These are phyloP conservation scores for Tirmania nivea DNA, from an alignment of 495 filamentous ascomycete genomes.

Conservation along the genomic window DNA sequence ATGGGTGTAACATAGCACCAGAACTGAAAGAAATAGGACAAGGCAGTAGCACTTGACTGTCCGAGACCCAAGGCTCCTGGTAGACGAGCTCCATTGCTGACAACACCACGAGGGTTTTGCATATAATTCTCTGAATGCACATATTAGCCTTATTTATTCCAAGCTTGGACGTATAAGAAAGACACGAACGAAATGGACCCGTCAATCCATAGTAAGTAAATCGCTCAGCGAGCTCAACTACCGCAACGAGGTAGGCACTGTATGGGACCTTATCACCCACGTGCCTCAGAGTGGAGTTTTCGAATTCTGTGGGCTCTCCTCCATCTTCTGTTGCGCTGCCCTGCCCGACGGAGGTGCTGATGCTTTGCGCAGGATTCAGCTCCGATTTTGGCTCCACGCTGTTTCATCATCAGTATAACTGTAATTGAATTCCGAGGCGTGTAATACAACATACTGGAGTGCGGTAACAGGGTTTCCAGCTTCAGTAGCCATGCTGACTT, in stretches of 20 bases:
- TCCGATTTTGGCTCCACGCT: too few relatives aligned
- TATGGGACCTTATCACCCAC: slow-evolving; percentile 17
- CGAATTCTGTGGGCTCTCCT: slow-evolving; percentile 13
- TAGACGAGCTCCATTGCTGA: slow-evolving; percentile 2
- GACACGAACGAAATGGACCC: slow-evolving; percentile 10
- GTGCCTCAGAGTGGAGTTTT: slow-evolving; percentile 11
- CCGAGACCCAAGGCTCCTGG: slow-evolving; percentile 25
- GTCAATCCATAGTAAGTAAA: slow-evolving; percentile 19
- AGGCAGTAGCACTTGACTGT: slow-evolving; percentile 29
- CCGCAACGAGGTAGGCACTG: slow-evolving; percentile 17
- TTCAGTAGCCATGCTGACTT: background rate
- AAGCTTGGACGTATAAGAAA: background rate
- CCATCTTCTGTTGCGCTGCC: background rate
- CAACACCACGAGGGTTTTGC: slow-evolving; percentile 9
- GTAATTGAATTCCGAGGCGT: too few relatives aligned
- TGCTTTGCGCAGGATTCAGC: too few relatives aligned
- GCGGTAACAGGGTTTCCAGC: background rate
- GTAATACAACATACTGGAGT: too few relatives aligned
- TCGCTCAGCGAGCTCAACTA: slow-evolving; percentile 18
- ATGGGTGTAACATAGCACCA: slow-evolving; percentile 23
- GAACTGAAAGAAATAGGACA: slow-evolving; percentile 22
- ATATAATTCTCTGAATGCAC: slow-evolving; percentile 25
- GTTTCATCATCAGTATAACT: too few relatives aligned
- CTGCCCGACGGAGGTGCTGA: background rate
- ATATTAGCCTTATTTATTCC: slow-evolving; percentile 2